Percentiles rank a stretch among this genome's conserved stretches.
Evolutionary conservation across 208 protist genomes (phyloP).

Genomic region (Novymonas esmeraldas): DNA sequence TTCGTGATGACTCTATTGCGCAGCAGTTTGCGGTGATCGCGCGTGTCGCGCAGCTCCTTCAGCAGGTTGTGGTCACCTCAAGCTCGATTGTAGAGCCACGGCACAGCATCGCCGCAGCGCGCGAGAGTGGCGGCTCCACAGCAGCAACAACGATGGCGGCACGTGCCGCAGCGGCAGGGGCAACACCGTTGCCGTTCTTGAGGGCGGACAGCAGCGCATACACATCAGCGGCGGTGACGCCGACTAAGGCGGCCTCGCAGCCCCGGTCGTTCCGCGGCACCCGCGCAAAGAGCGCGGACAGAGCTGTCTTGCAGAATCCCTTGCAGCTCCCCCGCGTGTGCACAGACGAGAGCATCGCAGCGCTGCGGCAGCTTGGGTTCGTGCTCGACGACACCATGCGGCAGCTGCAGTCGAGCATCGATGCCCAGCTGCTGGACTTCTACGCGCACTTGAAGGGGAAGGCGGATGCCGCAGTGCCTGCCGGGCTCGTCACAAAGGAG

Average conservation of each 20-base stretch:
- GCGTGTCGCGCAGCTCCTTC: conserved; percentile 17
- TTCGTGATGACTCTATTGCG: conserved; percentile 18
- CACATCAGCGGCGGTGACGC: not conserved
- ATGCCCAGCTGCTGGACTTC: conserved; percentile 61
- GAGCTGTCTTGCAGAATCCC: not conserved
- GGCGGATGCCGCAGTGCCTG: conserved; percentile 21
- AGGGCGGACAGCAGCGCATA: not conserved
- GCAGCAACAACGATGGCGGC: not conserved
- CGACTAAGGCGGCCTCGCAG: not conserved
- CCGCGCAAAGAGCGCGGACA: not conserved
- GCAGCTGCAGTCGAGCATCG: conserved; percentile 40
- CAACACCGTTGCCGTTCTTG: not conserved
- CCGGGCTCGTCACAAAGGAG: conserved; percentile 18
- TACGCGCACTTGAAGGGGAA: conserved; percentile 63
- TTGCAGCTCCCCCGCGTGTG: conserved; percentile 17
- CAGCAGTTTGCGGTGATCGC: conserved; percentile 14
- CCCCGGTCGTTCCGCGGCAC: not conserved
- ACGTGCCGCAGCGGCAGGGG: not conserved
- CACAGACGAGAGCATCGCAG: conserved; percentile 18
- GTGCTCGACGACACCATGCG: conserved; percentile 25
- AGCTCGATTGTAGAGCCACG: not conserved
- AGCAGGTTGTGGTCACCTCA: conserved; percentile 7
- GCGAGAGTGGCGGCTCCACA: not conserved
- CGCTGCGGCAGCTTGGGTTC: conserved; percentile 42
- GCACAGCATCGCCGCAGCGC: not conserved